A percentile compares a stretch with the other conserved stretches of the same genome.
Conservation (phyloP, 2,329 filamentous ascomycete species). For the Aspergillus hortae region DNA sequence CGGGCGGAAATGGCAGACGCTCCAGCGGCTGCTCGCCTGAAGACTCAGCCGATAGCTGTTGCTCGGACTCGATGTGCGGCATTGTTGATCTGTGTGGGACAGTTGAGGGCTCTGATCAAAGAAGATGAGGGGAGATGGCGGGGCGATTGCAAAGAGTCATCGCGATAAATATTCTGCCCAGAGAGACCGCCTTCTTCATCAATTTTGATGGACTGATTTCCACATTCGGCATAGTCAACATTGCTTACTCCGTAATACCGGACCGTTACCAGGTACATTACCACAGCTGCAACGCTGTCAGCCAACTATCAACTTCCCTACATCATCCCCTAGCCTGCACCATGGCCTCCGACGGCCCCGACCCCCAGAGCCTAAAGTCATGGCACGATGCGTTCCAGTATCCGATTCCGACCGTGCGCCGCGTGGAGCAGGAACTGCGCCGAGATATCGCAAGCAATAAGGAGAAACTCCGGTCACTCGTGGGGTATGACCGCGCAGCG, state of each 20-base stretch:
- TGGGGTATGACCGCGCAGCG: slow-evolving; percentile 50
- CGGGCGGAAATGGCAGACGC: slow-evolving; percentile 70
- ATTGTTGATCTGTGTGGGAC: slow-evolving; percentile 14
- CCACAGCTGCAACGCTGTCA: neutral
- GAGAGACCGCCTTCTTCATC: neutral
- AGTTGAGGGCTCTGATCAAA: neutral
- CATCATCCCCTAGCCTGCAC: slow-evolving; percentile 13
- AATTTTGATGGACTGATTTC: no score
- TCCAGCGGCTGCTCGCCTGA: slow-evolving; percentile 16
- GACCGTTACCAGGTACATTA: neutral
- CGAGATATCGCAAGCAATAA: slow-evolving; percentile 60
- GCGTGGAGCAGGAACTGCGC: slow-evolving; percentile 62
- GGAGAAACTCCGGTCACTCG: slow-evolving; percentile 63
- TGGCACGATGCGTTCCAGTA: slow-evolving; percentile 69
- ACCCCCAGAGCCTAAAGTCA: slow-evolving; percentile 53
- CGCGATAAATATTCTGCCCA: neutral
- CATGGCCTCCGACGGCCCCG: slow-evolving; percentile 56
- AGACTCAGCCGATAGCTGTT: slow-evolving; percentile 9
- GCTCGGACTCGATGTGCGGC: slow-evolving; percentile 27
- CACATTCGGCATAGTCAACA: no score
- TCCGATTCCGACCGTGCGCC: slow-evolving; percentile 59
- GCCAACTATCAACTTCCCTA: slow-evolving; percentile 2
- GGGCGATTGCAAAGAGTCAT: neutral
- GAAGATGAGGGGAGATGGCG: neutral
- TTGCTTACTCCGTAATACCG: no score